Evolutionary conservation across 2,329 filamentous ascomycete species (phyloP).

Genomic region (Penicillium brasilianum): DNA sequence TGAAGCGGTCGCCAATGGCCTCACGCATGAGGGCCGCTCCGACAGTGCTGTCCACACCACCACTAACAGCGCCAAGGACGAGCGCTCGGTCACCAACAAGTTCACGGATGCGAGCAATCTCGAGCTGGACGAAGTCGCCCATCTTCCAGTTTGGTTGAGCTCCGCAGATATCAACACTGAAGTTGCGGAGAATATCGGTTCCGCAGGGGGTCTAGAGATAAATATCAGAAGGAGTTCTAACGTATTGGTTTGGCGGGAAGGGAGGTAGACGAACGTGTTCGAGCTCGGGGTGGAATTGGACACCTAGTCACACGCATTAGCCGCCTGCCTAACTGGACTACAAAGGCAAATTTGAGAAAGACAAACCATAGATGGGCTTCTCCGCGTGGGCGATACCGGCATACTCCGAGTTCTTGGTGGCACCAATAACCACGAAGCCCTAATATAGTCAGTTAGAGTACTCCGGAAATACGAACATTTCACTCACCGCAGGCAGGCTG

Average conservation of each 20-base stretch:
- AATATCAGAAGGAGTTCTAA: slow-evolving; percentile 4
- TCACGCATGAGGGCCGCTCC: slow-evolving; percentile 74
- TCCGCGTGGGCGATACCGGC: slow-evolving; percentile 69
- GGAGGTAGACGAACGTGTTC: slow-evolving; percentile 42
- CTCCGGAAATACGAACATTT: neutral
- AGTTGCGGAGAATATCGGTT: slow-evolving; percentile 76
- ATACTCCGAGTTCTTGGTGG: slow-evolving; percentile 75
- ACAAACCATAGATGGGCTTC: slow-evolving; percentile 67
- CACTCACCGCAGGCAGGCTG: slow-evolving; percentile 61
- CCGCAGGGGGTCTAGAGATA: slow-evolving; percentile 58
- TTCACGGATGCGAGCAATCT: slow-evolving; percentile 78
- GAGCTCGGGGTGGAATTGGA: slow-evolving; percentile 92
- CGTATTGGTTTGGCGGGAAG: neutral
- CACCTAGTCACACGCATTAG: slow-evolving; percentile 43
- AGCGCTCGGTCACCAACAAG: slow-evolving; percentile 82
- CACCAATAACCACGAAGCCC: slow-evolving; percentile 74
- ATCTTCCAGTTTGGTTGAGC: slow-evolving; percentile 82
- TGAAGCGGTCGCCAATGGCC: slow-evolving; percentile 84
- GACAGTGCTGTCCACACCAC: slow-evolving; percentile 89
- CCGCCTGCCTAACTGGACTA: neutral
- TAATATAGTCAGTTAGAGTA: slow-evolving; percentile 35
- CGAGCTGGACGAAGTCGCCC: slow-evolving; percentile 78
- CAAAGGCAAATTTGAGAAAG: neutral
- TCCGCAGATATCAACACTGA: slow-evolving; percentile 79
- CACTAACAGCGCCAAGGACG: slow-evolving; percentile 78